These are phyloP conservation scores for Colletotrichum musicola DNA, from an alignment of 2,329 filamentous ascomycete genomes.

Conservation along the genomic window DNA sequence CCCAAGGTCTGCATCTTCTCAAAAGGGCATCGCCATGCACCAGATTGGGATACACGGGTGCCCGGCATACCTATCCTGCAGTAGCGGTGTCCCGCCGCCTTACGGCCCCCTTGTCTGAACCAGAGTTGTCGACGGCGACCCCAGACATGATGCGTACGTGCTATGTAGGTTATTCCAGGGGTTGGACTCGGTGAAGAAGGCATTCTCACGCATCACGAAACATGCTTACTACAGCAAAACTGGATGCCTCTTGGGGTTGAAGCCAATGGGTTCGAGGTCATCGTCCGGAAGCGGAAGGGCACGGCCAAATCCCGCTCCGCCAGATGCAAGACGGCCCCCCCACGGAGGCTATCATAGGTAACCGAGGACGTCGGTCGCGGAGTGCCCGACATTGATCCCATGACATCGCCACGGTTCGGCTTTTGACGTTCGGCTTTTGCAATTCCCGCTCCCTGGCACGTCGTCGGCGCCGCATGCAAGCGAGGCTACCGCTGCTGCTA, in stretches of 20 bases:
- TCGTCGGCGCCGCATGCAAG: conserved; percentile 9
- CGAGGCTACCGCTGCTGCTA: background rate
- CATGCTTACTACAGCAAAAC: conserved; percentile 23
- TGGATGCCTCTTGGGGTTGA: conserved; percentile 12
- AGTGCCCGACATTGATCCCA: conserved; percentile 16
- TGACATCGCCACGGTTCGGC: background rate
- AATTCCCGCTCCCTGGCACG: background rate
- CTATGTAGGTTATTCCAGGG: background rate
- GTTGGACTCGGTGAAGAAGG: conserved; percentile 6
- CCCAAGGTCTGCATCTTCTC: conserved; percentile 1
- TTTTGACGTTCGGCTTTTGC: background rate
- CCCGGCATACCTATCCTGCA: conserved; percentile 20
- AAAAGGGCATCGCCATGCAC: conserved; percentile 15
- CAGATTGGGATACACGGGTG: conserved; percentile 16
- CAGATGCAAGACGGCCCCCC: conserved; percentile 21
- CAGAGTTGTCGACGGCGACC: background rate
- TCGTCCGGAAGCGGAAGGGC: conserved; percentile 13
- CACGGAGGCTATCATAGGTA: conserved; percentile 7
- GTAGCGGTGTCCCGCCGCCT: background rate
- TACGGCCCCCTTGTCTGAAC: conserved; percentile 1
- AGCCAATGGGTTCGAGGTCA: conserved; percentile 25
- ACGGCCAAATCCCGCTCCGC: conserved; percentile 8
- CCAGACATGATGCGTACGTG: too few relatives aligned
- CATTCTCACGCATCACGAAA: conserved; percentile 8
- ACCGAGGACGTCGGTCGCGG: conserved; percentile 5